phyloP scores from a whole-genome alignment of 2,329 filamentous ascomycete species.

The Aspergillus aculeatus region DNA sequence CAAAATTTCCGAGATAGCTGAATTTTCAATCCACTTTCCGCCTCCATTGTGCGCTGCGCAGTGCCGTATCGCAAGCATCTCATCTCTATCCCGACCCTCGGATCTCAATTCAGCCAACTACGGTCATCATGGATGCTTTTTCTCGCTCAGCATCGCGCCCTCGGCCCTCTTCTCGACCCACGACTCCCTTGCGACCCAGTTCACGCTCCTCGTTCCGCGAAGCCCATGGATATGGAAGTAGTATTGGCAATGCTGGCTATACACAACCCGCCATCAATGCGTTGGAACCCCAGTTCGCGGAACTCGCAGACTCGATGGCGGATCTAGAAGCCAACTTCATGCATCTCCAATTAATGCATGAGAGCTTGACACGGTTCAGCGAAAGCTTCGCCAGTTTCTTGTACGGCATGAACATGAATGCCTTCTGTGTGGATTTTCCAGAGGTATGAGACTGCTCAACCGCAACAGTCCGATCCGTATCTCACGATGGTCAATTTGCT shows the following conservation, averaged over 20 bases:
- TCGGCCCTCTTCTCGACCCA: slow-evolving; percentile 70
- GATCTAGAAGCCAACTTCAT: slow-evolving; percentile 97
- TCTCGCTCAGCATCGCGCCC: slow-evolving; percentile 60
- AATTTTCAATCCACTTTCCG: too few species aligned
- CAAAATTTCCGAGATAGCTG: too few species aligned
- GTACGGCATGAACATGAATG: slow-evolving; percentile 98
- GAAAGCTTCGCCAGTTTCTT: slow-evolving; percentile 95
- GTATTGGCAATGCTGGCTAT: slow-evolving; percentile 34
- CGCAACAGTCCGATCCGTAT: neutral
- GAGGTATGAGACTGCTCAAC: slow-evolving; percentile 59
- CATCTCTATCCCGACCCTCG: neutral
- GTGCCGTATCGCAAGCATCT: too few species aligned
- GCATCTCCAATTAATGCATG: slow-evolving; percentile 95
- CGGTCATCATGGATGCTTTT: slow-evolving; percentile 31
- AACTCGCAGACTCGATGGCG: slow-evolving; percentile 89
- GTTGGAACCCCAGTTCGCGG: slow-evolving; percentile 87
- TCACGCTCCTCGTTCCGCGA: slow-evolving; percentile 87
- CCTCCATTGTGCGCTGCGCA: too few species aligned
- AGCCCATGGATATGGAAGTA: slow-evolving; percentile 57
- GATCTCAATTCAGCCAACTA: slow-evolving; percentile 1
- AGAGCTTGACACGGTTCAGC: slow-evolving; percentile 86
- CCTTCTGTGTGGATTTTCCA: slow-evolving; percentile 95
- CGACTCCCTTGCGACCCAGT: slow-evolving; percentile 85
- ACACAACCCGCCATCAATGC: slow-evolving; percentile 67
- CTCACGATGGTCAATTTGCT: slow-evolving; percentile 1